Evolutionary conservation across 1,284 basidiomycete genomes (phyloP), one percentile per base, ranked within the genome.

Genomic region (Apiotrichum gracile): DNA sequence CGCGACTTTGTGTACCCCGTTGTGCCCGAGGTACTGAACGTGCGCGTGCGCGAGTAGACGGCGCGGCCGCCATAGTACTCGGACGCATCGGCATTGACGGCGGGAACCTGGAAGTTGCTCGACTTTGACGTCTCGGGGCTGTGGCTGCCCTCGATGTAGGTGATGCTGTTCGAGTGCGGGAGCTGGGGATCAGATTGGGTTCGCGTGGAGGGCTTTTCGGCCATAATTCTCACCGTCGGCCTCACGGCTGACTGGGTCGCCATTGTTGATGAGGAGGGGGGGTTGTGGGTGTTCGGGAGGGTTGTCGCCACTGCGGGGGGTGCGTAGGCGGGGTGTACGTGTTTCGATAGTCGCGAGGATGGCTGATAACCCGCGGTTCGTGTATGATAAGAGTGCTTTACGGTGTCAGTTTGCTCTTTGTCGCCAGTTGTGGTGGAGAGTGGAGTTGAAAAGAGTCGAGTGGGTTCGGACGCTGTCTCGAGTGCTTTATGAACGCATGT

Each of bases 31-130:
- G 83, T 83, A 62, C 87, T 90, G 73, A 91, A 92, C 1, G 90
- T 92, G 63, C 90, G 79, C 24, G 86, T 83, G 59, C 89, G 85
- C 67, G 83, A 83, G 73, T 83, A 86, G 9, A 84, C 80, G 63
- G 90, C 85, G 47, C 80, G 81, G 27, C 83, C 83, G 42, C 86
- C 87, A 65, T 92, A 92, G 76, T 91, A 92, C 16, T 83, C 82
- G n/a, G 83, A 79, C 9, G 89, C 83, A 54, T 91, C 87, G 54
- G 80, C 79, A 64, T 88, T 78, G 55, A 82, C 67, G 33, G 66
- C 2, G 82, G 78, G 33, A 78, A 53, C 17, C 56, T 58, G 12
- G 65, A 29, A 29, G 27, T 6, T 29, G 27, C n/a, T n/a, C n/a
- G 64, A 19, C 7, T 6, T 29, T 13, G 68, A 66, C 6, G 67